Percentiles rank a stretch among this genome's conserved stretches.
phyloP scores from a whole-genome alignment of 306 rosid genomes.

The Inga oerstediana region DNA sequence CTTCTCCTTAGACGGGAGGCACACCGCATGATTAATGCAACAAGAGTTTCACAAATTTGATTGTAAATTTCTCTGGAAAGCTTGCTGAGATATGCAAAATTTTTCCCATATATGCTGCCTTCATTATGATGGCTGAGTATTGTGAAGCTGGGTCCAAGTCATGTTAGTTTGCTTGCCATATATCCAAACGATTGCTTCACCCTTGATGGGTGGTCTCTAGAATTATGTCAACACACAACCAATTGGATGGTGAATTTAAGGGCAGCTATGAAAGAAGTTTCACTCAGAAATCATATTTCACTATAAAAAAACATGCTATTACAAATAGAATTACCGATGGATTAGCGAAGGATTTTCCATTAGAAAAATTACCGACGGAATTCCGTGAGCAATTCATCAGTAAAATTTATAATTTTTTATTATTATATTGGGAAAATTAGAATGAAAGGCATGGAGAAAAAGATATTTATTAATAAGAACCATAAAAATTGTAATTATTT shows the following conservation, averaged over 20 bases:
- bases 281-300: neutral
- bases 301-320: no score
- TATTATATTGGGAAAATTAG: no score
- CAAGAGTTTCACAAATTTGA: conserved; percentile 38
- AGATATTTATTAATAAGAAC: no score
- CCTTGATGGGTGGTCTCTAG: neutral
- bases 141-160: conserved; percentile 32
- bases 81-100: conserved; percentile 10
- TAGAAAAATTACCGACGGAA: no score
- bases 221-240: neutral
- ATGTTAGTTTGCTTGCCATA: conserved; percentile 1
- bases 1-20: conserved; percentile 61
- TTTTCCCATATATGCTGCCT: conserved; percentile 5
- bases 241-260: conserved; percentile 34
- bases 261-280: neutral
- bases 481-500: no score
- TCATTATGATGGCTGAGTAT: conserved; percentile 14
- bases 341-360: no score
- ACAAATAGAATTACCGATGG: no score
- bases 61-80: conserved; percentile 28
- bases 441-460: no score
- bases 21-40: conserved; percentile 18
- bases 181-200: conserved; percentile 19
- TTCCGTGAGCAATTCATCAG: no score
- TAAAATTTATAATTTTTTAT: no score